These are phyloP conservation scores for Onygenales sp. DNA, from an alignment of 2,329 filamentous ascomycete species.

Conservation along the genomic window DNA sequence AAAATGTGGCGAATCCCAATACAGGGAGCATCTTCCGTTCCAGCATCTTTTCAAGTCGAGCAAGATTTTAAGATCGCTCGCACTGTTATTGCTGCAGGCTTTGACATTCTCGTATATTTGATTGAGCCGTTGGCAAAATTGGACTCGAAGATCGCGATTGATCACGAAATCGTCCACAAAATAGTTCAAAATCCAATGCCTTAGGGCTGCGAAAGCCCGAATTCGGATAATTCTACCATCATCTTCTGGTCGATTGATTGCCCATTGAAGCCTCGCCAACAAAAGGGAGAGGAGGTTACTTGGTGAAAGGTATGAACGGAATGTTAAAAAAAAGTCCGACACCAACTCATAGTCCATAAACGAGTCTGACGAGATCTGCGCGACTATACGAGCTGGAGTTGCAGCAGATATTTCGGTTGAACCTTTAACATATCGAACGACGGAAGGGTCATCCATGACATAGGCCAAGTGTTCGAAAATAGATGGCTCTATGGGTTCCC, in stretches of 20 bases:
- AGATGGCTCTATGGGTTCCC: constrained; percentile 51
- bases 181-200: constrained; percentile 98
- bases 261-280: constrained; percentile 78
- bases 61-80: constrained; percentile 72
- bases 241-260: constrained; percentile 68
- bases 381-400: constrained; percentile 80
- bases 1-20: constrained; percentile 71
- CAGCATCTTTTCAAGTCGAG: constrained; percentile 95
- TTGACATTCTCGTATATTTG: constrained; percentile 44
- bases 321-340: constrained; percentile 96
- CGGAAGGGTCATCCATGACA: constrained; percentile 68
- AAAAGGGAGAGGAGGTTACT: constrained; percentile 72
- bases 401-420: constrained; percentile 75
- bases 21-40: constrained; percentile 79
- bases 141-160: constrained; percentile 61
- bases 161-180: constrained; percentile 88
- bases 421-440: constrained; percentile 69
- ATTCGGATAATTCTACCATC: constrained; percentile 90
- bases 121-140: constrained; percentile 77
- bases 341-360: constrained; percentile 96
- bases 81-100: constrained; percentile 42
- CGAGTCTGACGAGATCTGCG: constrained; percentile 90
- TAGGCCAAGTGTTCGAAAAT: constrained; percentile 77
- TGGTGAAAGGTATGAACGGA: constrained; percentile 72
- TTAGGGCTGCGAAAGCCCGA: constrained; percentile 84